Evolutionary conservation across 352 stramenopile species (phyloP), one percentile per base, ranked within the genome.

Genomic region (Pilasporangium apinafurcum): DNA sequence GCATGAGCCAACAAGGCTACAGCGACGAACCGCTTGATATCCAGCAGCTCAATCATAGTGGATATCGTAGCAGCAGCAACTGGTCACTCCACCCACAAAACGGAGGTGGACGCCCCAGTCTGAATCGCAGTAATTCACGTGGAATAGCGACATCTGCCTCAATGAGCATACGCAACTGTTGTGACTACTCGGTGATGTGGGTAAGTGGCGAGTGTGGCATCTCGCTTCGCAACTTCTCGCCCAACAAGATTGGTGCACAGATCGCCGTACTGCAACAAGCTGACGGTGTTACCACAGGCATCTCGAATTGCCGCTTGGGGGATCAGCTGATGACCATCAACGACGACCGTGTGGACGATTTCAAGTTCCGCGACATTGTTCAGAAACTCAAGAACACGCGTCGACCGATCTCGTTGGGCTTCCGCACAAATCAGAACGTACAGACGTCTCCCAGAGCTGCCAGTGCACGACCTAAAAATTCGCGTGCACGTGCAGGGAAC

Each of bases 131-230:
- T 26, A 46, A 36, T 10, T 66, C 68, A 13, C 59, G 63, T 5
- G 57, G 49, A 34, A 54, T 48, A 36, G 24, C 49, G 2, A 42
- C 40, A 26, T 31, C 43, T 8, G 36, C 37, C 9, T 37, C 47
- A 9, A 13, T 36, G 17, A 9, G 50, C 32, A 43, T 44, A 14
- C 51, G 47, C n/a, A 56, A 37, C 17, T 37, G 56, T 25, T n/a
- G n/a, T n/a, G 58, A 75, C 35, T 92, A 90, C 47, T 70, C 70
- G 13, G 80, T 90, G 38, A 86, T 84, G 51, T 92, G 77, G 77
- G 70, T 86, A 8, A 86, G 71, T 38, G 80, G 80, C 30, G 80
- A 92, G 52, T 87, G 79, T 40, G 80, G 80, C 37, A 92, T 92
- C 56, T 89, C 80, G 37, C 53, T 92, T 28, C 79, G 77, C 50